Base-by-base conservation (phyloP, 495 filamentous ascomycete species). In the Sphaerosporella brunnea region DNA sequence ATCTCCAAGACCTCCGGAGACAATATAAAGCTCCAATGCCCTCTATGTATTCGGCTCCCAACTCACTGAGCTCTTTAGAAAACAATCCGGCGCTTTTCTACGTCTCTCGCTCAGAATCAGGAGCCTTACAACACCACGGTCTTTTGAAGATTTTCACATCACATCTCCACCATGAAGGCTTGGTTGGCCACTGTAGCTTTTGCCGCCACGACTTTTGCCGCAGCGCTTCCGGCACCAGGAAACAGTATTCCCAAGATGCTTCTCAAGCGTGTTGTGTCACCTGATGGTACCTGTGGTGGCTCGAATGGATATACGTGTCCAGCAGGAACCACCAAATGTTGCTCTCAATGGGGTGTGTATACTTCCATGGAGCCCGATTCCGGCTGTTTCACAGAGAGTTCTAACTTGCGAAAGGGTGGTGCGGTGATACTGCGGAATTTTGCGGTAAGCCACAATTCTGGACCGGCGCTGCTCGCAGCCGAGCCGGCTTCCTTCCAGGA, bases 291-390 rank as follows among this genome's bases (percentile, higher is more conserved):
- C 15, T 46, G 43, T 23, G 43, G 43, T 34, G 43, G 43, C 13
- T 7, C 28, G 2, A 16, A 8, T 36, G 20, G 28, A 23, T 34
- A 23, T 28, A 46, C 43, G 8, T 59, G 56, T 24, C 18, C 54
- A 16, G 25, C 46, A 11, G 15, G 1, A 18, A 38, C 39, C 3
- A 13, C 9, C 23, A 45, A n/a, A 18, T 61, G 58, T 25, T 61
- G 58, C 26, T 60, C 57, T 13, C 53, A 61, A 43, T 61, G 48
- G 47, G 58, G 58, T 43, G 20, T 21, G 37, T 32, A 20, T 15
- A 15, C 10, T 40, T 40, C 37, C 18, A 40, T 15, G n/a, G 15
- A 40, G 10, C n/a, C 10, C 5, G n/a, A n/a, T n/a, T 40, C n/a
- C 13, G 2, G 2, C 10, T 2, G 37, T 10, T 16, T 10, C 10